A percentile compares a stretch with the other conserved stretches of the same genome.
phyloP scores from a whole-genome alignment of 805 yeast species.

The Candida silvatica region DNA sequence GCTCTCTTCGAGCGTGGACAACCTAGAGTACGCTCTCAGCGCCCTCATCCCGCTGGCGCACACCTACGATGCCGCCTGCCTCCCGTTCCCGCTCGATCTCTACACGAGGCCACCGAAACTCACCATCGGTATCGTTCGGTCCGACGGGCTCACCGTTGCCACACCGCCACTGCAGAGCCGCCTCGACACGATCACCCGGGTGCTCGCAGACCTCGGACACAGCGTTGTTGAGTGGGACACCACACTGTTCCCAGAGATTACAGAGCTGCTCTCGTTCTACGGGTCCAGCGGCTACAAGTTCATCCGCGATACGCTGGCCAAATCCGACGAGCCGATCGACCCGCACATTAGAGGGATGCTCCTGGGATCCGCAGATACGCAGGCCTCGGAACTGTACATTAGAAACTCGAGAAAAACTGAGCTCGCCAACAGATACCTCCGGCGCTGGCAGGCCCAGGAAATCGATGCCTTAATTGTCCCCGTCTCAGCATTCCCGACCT shows the following conservation, averaged over 20 bases:
- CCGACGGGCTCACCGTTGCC: conserved; percentile 42
- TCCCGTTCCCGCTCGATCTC: conserved; percentile 44
- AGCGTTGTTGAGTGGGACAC: conserved; percentile 41
- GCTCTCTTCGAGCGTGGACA: conserved; percentile 38
- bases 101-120: conserved; percentile 29
- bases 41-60: conserved; percentile 33
- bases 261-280: conserved; percentile 29
- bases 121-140: conserved; percentile 38
- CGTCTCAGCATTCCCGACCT: conserved; percentile 36
- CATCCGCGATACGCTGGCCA: conserved; percentile 26
- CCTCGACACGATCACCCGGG: conserved; percentile 39
- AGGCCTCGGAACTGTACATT: conserved; percentile 29
- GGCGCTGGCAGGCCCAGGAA: conserved; percentile 30
- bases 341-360: conserved; percentile 5
- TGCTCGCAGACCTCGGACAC: conserved; percentile 46
- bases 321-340: conserved; percentile 35
- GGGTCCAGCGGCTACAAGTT: conserved; percentile 31
- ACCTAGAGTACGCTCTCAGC: conserved; percentile 40
- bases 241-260: conserved; percentile 37
- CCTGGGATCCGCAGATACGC: conserved; percentile 23
- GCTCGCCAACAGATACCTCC: conserved; percentile 18
- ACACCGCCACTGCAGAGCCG: conserved; percentile 36
- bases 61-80: conserved; percentile 32
- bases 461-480: conserved; percentile 43
- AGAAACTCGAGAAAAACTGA: conserved; percentile 31